Evolutionary conservation across 2,329 filamentous ascomycete genomes (phyloP), one percentile per base, ranked within the genome.

Genomic region (Fusarium phyllophilum): DNA sequence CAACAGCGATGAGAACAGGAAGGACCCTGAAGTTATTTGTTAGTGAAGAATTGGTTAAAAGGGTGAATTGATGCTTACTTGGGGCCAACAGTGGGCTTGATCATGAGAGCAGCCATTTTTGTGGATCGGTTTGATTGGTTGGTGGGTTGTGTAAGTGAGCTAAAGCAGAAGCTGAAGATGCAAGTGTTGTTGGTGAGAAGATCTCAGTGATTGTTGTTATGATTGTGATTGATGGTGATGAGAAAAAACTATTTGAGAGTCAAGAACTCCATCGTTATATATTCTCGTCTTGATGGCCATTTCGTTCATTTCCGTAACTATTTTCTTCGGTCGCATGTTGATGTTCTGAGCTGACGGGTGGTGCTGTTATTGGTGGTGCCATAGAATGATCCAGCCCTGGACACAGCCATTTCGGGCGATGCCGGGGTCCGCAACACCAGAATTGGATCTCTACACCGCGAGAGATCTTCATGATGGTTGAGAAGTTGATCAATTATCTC

Each of bases 91-190:
- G 58, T 44, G 31, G 65, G 44, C 62, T 70, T 75, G 70, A 76
- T 76, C 55, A 78, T 72, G 56, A 72, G 62, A 54, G 58, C 66
- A 55, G 67, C 68, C 76, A 77, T 78, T 73, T 68, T 75, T 58
- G 45, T 39, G 41, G 26, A 20, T 59, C 57, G 54, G 41, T 63
- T 22, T 68, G 67, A 38, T 72, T 69, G 57, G 66, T 74, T 62
- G 59, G 64, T 71, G 52, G 52, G 20, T 42, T 29, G 55, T 73
- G 52, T 65, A 62, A 77, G 71, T 73, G 38, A 66, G 57, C 29
- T 31, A 26, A 51, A 63, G 45, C 45, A 29, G 45, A 31, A 49
- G 49, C 33, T 62, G 48, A 44, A 45, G 56, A 52, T 58, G 52
- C 54, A 67, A 66, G 52, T 46, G 52, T 63, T 51, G 61, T 33